phyloP scores from a whole-genome alignment of 2,329 filamentous ascomycete species.

The Cladophialophora yegresii region DNA sequence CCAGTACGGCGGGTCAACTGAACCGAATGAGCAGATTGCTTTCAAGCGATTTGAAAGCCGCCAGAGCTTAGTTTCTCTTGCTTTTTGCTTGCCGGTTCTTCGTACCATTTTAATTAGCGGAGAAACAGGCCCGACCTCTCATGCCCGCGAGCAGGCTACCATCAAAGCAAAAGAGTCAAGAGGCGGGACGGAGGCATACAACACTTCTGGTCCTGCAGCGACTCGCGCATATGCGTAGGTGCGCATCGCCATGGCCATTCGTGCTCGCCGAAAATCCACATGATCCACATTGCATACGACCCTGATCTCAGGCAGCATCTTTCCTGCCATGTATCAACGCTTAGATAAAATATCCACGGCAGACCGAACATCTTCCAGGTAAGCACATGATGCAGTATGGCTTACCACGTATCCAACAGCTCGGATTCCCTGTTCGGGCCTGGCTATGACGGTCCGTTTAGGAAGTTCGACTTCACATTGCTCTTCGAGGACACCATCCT shows the following conservation, averaged over 20 bases:
- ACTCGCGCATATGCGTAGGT: not conserved
- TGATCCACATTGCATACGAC: conserved; percentile 8
- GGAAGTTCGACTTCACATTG: conserved; percentile 49
- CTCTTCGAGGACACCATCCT: conserved; percentile 51
- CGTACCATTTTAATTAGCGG: not conserved
- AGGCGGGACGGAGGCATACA: not conserved
- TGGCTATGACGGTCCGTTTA: conserved; percentile 21
- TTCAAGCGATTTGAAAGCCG: no score
- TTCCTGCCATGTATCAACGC: conserved; percentile 12
- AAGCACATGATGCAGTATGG: not conserved
- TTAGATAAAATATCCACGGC: not conserved
- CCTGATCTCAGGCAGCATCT: conserved; percentile 15
- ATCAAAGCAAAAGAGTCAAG: not conserved
- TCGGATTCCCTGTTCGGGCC: conserved; percentile 31
- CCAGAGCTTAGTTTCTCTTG: not conserved
- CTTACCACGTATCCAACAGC: conserved; percentile 21
- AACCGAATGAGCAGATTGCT: not conserved
- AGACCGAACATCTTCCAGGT: not conserved
- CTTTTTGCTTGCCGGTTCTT: not conserved
- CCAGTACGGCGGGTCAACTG: not conserved
- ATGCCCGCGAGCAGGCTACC: not conserved
- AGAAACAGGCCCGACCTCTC: not conserved
- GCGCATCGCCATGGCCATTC: not conserved
- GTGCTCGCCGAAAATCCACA: not conserved
- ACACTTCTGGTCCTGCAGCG: not conserved